Base-by-base conservation (phyloP, 2,329 filamentous ascomycete genomes). In the Colletotrichum tofieldiae region DNA sequence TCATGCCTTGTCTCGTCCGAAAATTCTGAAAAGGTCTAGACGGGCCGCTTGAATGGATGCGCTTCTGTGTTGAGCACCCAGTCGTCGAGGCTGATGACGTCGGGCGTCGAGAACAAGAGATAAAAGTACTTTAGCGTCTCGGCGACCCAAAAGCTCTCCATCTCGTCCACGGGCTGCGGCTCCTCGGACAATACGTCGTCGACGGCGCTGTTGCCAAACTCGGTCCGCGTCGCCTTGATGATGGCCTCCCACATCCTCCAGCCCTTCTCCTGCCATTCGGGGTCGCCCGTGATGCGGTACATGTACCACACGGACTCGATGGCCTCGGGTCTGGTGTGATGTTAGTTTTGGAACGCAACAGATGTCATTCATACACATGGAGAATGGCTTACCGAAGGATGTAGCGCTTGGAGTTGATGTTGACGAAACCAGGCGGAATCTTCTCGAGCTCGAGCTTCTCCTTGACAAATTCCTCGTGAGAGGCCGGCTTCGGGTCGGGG, bases 121-220 rank as follows among this genome's bases (percentile, higher is more conserved):
- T 94, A 98, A 76, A 96, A 97, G 79, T 97, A 97, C 85, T 97
- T 98, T 76, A 98, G 85, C 51, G 94, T 98, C 86, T 98, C 95
- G 4, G 93, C 93, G 73, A 94, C 86, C 94, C 95, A 98, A 82
- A 97, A 97, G 78, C 93, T 95, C 84, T 97, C 93, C 93, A 96
- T 95, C 76, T 86, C 85, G 79, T 95, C 89, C 49, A 81, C 79
- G 66, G 86, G 83, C 12, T 77, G 77, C 1, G 86, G 81, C 23
- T 86, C 80, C 1, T 81, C 70, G 7, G 74, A 68, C 32, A 87
- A 82, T 16, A 95, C 92, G 77, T 94, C 89, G 59, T 86, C 82
- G 66, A 96, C 89, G 47, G 93, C 93, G 14, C 90, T 92, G 82
- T 94, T 91, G 11, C 91, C 94, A 60, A 88, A 87, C 16, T 90